These are phyloP conservation scores for Theileria equi DNA, from an alignment of 169 alveolate species.

Conservation along the genomic window DNA sequence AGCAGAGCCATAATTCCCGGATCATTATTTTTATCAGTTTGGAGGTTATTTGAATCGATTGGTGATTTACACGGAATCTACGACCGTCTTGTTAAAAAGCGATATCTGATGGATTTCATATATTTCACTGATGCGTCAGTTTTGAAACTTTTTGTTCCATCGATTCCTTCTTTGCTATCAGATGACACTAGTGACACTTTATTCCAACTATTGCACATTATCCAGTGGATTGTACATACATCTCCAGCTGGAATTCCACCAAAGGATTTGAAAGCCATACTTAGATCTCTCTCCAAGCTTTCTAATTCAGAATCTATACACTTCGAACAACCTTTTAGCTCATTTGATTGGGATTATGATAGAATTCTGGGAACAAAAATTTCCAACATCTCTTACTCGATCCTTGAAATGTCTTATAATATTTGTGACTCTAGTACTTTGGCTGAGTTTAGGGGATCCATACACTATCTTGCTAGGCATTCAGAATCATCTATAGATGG, in stretches of 20 bases:
- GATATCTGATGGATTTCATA: constrained; percentile 8
- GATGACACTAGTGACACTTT: background rate
- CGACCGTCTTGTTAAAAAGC: background rate
- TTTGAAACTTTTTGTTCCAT: background rate
- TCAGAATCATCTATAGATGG: too few species aligned
- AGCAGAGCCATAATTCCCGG: constrained; percentile 39
- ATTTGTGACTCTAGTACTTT: too few species aligned
- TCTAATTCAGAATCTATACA: background rate
- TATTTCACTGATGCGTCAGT: background rate
- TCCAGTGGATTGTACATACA: background rate
- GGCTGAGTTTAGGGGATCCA: too few species aligned
- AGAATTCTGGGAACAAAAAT: background rate
- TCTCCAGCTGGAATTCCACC: background rate
- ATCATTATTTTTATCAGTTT: constrained; percentile 31
- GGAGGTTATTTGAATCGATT: constrained; percentile 26
- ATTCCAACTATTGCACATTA: background rate
- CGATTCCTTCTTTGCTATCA: background rate
- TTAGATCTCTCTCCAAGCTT: background rate
- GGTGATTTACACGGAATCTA: constrained; percentile 21
- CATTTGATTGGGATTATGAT: background rate
- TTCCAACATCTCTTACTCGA: too few species aligned
- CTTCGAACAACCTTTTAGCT: background rate
- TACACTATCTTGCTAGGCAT: too few species aligned
- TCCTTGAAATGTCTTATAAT: too few species aligned
- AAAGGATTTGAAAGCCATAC: background rate